Evolutionary conservation across 2,329 filamentous ascomycete species (phyloP), one percentile per base, ranked within the genome.

Genomic region (Lizonia empirigonia): DNA sequence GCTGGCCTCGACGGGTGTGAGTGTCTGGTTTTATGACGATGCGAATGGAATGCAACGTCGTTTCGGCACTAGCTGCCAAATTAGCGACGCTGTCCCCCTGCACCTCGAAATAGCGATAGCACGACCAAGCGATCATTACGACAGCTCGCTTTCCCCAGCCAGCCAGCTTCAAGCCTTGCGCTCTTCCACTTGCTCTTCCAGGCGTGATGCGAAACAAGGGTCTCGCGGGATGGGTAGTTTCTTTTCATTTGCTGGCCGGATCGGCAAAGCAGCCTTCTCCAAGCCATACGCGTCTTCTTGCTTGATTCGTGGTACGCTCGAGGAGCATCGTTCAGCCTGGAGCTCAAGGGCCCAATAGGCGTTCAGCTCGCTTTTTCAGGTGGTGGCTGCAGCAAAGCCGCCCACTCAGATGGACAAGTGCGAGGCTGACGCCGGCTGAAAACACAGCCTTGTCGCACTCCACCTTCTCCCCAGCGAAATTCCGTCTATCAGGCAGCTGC

Each of bases 391-490:
- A 70, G 60, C 30, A 58, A 56, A 59, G 62, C 64, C 60, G 63
- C 63, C 69, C 69, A 69, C 65, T 71, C 64, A 67, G 56, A 70
- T 65, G 66, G 62, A n/a, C 59, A 67, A 62, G 64, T 69, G 65
- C 68, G 65, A 73, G 70, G 70, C 70, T 73, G 68, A 70, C 65
- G 67, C 59, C 62, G 66, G 58, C 51, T 50, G 50, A 53, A 49
- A 64, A 65, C 65, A 65, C 69, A 70, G 68, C 68, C 68, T 71
- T 67, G 70, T 67, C 64, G 63, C 67, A 60, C 63, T 63, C 60
- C 55, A 58, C 60, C 54, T n/a, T 56, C 39, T 36, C 53, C 46
- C 56, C 62, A 65, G 64, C 62, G 53, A 68, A 67, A 65, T 60
- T 68, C 67, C 58, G 59, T 58, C 64, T 64, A 65, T 66, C 68